Base-by-base conservation (phyloP, 2,329 filamentous ascomycete genomes). In the Metarhizium sp. region DNA sequence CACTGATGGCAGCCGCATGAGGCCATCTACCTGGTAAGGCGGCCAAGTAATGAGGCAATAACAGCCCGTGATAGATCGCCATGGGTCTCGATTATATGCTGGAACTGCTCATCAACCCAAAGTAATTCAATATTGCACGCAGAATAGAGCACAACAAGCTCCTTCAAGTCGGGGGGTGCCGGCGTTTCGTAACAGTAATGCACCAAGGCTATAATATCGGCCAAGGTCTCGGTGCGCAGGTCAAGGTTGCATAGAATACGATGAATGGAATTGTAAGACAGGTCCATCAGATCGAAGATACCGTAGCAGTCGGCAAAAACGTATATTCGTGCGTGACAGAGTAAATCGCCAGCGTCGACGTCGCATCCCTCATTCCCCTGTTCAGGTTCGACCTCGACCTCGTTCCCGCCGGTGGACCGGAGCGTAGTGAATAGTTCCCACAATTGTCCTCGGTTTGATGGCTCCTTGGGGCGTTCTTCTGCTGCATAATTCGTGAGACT, bases 221-320 rank as follows among this genome's bases (percentile, higher is more conserved):
- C n/a, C 13, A 57, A 14, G 20, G 49, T 52, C 29, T 51, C 25
- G 1, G 49, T 4, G 8, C 50, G n/a, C 5, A 50, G 6, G 6
- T 10, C 45, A 25, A 56, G 43, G 1, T 6, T 7, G 16, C 34
- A 48, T 32, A 61, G 40, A 7, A 51, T 20, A 20, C 48, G 13
- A 32, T 59, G 55, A 2, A 61, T 34, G 38, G 42, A 57, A 18
- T 45, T 20, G n/a, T 57, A 53, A 3, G 59, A 56, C 14, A 55
- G 32, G 3, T 43, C n/a, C 45, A 58, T 58, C 11, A 61, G 32
- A 2, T 32, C 38, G 5, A 36, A 11, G 14, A 61, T 55, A 4
- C 42, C 51, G 29, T 60, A 61, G 29, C 55, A 57, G 40, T 59
- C 55, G n/a, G 58, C 58, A 11, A 61, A 56, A 18, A 53, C 50